Evolutionary conservation across 139 green algal genomes (phyloP).

Genomic region (Coelastrella sp.): DNA sequence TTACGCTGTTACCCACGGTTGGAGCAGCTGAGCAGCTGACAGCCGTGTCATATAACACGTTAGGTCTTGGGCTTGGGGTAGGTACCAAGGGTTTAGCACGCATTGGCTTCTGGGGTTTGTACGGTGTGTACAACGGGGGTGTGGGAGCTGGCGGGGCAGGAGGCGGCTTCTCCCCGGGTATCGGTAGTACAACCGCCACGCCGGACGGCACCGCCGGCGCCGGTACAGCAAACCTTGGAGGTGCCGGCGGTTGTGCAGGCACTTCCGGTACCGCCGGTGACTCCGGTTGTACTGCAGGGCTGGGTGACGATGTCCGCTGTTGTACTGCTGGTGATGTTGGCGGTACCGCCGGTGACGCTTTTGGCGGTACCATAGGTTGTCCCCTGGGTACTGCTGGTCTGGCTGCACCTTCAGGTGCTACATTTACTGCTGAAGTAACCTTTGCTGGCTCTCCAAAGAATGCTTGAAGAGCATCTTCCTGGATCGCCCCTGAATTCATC

Average conservation of each 20-base stretch:
- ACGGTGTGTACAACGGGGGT: constrained; percentile 2
- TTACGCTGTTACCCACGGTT: constrained; percentile 22
- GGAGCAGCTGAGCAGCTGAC: constrained; percentile 18
- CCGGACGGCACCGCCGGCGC: neutral
- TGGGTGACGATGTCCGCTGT: neutral
- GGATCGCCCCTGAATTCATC: neutral
- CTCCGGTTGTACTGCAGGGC: too few species aligned
- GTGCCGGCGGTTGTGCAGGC: neutral
- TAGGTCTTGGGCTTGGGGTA: neutral
- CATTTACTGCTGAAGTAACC: neutral
- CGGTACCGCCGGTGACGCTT: neutral
- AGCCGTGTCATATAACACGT: neutral
- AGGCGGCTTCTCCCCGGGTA: neutral
- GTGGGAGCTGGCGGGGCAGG: neutral
- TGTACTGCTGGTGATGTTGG: neutral
- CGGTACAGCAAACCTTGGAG: neutral
- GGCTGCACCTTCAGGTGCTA: neutral
- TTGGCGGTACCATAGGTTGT: neutral
- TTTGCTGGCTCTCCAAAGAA: neutral
- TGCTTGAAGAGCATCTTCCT: neutral
- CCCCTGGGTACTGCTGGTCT: neutral
- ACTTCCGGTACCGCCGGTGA: too few species aligned
- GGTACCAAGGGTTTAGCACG: neutral
- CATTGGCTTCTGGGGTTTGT: neutral
- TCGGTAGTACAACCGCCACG: neutral